Evolutionary conservation across 768 basidiomycete genomes (phyloP), one percentile per base, ranked within the genome.

Genomic region (Mycena galericulata): DNA sequence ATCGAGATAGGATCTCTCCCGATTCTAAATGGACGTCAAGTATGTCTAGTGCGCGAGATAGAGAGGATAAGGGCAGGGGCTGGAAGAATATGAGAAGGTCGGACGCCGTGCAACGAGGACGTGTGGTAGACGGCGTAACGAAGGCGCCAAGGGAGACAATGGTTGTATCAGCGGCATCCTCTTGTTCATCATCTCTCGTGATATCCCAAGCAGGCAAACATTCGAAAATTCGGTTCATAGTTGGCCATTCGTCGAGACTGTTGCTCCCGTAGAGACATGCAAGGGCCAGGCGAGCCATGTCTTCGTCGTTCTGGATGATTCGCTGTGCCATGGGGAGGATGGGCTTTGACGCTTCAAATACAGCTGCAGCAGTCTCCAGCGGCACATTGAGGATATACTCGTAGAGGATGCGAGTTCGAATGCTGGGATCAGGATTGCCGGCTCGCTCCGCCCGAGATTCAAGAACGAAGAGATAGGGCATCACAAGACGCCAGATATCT

Each of bases 11-110:
- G 47, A 96, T 94, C 79, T 99, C 97, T 24, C 95, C 97, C 0
- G 93, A 93, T 75, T 98, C 95, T 15, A 99, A 86, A 78, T 99
- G 97, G 2, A 97, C 88, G 79, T 99, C 97, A 57, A 98, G 86
- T 56, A 96, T 89, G 76, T 99, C 97, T 43, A 99, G 87, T 8
- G 91, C 90, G 58, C 88, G 87, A 0, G 96, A 97, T 10, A 98
- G 83, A 1, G 93, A 89, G 3, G 88, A 79, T 22, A 91, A 79
- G 0, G 92, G 89, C 7, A 98, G 84, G 2, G 94, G 92, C 62
- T 88, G 85, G 83, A 98, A 96, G 82, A 96, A 97, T 2, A 91
- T 71, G 65, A 93, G 82, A 9, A 98, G 83, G 67, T 96, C 94
- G 11, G 86, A 81, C 4, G 97, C 82, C 14, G 88, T 88, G 74